These are phyloP conservation scores for Paracorniculantispora psalliotae DNA, from an alignment of 2,329 filamentous ascomycete genomes.

Conservation along the genomic window DNA sequence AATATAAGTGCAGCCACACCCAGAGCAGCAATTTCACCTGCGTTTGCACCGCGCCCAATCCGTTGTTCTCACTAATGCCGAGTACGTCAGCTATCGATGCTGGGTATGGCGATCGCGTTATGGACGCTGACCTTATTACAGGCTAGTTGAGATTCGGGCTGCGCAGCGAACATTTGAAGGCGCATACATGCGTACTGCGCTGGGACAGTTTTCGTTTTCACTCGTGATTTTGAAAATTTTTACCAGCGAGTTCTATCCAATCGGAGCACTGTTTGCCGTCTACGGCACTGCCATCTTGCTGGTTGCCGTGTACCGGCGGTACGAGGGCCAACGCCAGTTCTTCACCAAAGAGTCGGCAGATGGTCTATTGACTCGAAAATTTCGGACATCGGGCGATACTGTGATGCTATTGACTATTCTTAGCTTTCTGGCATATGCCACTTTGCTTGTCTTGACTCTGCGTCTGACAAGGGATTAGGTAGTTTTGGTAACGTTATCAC, in stretches of 20 bases:
- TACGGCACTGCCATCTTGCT: conserved; percentile 83
- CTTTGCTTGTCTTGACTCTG: conserved; percentile 52
- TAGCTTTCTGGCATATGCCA: conserved; percentile 54
- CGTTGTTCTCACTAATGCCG: conserved; percentile 69
- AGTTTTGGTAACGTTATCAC: not conserved
- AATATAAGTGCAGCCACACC: conserved; percentile 45
- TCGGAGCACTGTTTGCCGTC: conserved; percentile 90
- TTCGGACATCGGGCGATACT: conserved; percentile 60
- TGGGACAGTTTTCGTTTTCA: conserved; percentile 92
- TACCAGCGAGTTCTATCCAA: conserved; percentile 90
- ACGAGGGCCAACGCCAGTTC: conserved; percentile 92
- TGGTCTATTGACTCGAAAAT: conserved; percentile 42
- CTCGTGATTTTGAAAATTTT: conserved; percentile 93
- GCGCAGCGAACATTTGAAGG: conserved; percentile 96
- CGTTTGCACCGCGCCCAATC: conserved; percentile 77
- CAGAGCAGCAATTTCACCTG: conserved; percentile 67
- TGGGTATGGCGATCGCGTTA: no score
- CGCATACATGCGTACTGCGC: conserved; percentile 89
- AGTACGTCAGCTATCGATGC: no score
- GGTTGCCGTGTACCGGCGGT: conserved; percentile 78
- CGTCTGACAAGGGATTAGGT: conserved; percentile 26
- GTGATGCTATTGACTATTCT: conserved; percentile 53
- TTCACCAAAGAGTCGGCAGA: conserved; percentile 50
- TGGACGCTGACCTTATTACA: conserved; percentile 25
- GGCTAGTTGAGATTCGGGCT: conserved; percentile 87